Conservation (phyloP, 345 rosid species). For the Euphorbia pulcherrima region DNA sequence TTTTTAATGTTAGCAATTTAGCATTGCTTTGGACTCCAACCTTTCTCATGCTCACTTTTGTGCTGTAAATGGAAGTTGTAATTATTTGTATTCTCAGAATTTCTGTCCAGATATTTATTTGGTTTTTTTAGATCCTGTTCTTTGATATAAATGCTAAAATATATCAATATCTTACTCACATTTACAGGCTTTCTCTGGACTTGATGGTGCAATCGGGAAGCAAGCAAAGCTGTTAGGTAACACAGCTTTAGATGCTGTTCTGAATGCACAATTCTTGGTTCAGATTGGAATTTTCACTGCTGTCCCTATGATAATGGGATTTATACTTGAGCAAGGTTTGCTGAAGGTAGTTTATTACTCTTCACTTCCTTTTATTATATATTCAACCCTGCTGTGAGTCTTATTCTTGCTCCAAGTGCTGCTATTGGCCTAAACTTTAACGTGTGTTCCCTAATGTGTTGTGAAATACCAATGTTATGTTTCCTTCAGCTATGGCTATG, state of each 20-base stretch:
- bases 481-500: background rate
- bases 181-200: slow-evolving; percentile 92
- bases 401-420: background rate
- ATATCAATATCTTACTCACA: slow-evolving; percentile 17
- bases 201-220: slow-evolving; percentile 54
- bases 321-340: slow-evolving; percentile 89
- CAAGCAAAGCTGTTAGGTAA: slow-evolving; percentile 59
- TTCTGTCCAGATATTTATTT: background rate
- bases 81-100: background rate
- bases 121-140: background rate
- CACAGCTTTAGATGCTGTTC: slow-evolving; percentile 82
- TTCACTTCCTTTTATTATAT: background rate
- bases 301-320: slow-evolving; percentile 98
- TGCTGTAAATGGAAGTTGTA: background rate
- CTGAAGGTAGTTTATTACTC: slow-evolving; percentile 53
- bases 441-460: background rate
- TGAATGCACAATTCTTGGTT: slow-evolving; percentile 93
- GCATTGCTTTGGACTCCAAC: background rate
- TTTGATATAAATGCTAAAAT: background rate
- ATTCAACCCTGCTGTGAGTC: background rate
- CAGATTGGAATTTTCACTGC: slow-evolving; percentile 99
- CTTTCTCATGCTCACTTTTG: background rate
- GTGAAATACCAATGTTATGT: background rate
- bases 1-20: background rate
- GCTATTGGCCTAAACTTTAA: background rate